Percentiles rank a stretch among this genome's conserved stretches.
Conservation (phyloP, 306 rosid genomes). For the Prunus padus region DNA sequence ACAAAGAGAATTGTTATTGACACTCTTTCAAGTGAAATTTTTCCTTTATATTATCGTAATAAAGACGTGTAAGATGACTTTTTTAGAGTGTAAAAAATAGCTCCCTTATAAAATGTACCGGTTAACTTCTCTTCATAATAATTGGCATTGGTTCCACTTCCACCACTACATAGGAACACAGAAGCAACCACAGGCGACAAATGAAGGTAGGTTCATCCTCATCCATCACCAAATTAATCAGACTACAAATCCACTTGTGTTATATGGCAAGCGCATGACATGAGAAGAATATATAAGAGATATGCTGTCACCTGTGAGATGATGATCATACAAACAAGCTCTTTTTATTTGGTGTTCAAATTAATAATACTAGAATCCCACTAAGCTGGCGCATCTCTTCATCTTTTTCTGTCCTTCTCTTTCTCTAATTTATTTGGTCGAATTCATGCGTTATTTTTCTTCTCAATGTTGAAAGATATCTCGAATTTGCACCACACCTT, state of each 20-base stretch:
- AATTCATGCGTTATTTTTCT: not conserved
- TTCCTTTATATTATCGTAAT: no score
- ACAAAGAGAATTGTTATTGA: not conserved
- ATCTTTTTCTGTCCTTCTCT: no score
- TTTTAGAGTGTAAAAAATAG: no score
- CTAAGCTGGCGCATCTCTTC: not conserved
- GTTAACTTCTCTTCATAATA: no score
- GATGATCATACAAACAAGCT: no score
- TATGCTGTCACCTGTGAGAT: no score
- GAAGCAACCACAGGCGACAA: not conserved
- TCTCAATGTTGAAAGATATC: no score
- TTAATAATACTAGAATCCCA: not conserved
- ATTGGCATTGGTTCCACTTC: not conserved
- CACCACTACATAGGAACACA: not conserved
- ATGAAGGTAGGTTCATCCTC: not conserved
- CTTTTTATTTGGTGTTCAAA: no score
- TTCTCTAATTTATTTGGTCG: not conserved
- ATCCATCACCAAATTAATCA: constrained; percentile 4
- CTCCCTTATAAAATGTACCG: no score
- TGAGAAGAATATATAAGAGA: not conserved
- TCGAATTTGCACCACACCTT: no score
- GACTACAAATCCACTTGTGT: constrained; percentile 13
- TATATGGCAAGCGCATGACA: not conserved
- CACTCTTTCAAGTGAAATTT: no score
- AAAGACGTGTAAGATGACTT: no score